phyloP scores from a whole-genome alignment of 805 yeast species.

The Candida ortonii region DNA sequence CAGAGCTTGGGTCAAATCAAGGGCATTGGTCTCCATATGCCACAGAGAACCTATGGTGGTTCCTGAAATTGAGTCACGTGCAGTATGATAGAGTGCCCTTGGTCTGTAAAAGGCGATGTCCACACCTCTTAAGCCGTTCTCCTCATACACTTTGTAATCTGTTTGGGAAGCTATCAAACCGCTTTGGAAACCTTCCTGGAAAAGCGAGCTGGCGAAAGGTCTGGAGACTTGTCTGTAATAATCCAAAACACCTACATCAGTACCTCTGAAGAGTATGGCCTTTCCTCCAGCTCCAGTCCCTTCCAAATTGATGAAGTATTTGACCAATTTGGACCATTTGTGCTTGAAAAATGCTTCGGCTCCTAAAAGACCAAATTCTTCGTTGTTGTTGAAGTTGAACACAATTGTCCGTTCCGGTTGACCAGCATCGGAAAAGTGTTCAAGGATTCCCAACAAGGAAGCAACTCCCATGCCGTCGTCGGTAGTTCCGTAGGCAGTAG shows the following conservation, averaged over 20 bases:
- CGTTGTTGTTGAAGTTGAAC: conserved; percentile 85
- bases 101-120: conserved; percentile 90
- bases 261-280: conserved; percentile 78
- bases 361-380: conserved; percentile 84
- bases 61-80: conserved; percentile 62
- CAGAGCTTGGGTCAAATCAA: conserved; percentile 55
- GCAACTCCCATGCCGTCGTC: conserved; percentile 93
- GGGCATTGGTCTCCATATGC: conserved; percentile 76
- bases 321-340: conserved; percentile 63
- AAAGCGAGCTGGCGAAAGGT: conserved; percentile 78
- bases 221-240: conserved; percentile 51
- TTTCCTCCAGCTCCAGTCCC: conserved; percentile 93
- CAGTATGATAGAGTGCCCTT: conserved; percentile 79
- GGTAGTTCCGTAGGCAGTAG: conserved; percentile 82
- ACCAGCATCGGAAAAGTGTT: conserved; percentile 39
- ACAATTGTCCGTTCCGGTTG: conserved; percentile 72
- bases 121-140: conserved; percentile 73
- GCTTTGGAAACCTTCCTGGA: conserved; percentile 80
- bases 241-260: conserved; percentile 69
- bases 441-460: conserved; percentile 67
- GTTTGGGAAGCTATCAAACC: conserved; percentile 77
- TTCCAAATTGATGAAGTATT: conserved; percentile 75
- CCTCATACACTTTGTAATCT: conserved; percentile 71
- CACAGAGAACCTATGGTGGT: conserved; percentile 68
- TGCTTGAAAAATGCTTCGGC: conserved; percentile 72